Evolutionary conservation across 1,139 yeast species (phyloP).

Genomic region (Yamadazyma triangularis): DNA sequence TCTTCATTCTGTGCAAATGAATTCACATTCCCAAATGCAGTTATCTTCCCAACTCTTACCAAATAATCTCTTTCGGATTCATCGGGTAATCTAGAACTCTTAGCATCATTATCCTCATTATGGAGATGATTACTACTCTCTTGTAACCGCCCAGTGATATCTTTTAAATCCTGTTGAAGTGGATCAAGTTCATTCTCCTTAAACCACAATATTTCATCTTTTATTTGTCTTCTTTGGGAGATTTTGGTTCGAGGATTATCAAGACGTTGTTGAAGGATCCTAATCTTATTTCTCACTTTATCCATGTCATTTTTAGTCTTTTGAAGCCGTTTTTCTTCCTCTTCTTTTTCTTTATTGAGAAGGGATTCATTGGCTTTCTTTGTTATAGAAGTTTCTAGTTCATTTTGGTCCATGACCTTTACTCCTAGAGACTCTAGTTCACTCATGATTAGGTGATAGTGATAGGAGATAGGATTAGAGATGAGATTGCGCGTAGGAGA

Average conservation of each 20-base stretch:
- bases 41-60: conserved; percentile 84
- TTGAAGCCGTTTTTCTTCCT: conserved; percentile 69
- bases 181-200: conserved; percentile 50
- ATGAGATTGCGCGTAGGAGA: no score
- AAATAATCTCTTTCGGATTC: conserved; percentile 79
- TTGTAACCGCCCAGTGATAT: conserved; percentile 54
- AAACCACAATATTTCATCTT: conserved; percentile 53
- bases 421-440: conserved; percentile 26
- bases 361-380: conserved; percentile 63
- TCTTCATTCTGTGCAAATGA: conserved; percentile 46
- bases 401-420: conserved; percentile 67
- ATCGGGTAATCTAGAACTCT: conserved; percentile 41
- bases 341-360: conserved; percentile 58
- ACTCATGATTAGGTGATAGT: no score
- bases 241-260: conserved; percentile 56
- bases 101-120: conserved; percentile 3
- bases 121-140: conserved; percentile 21
- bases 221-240: conserved; percentile 55
- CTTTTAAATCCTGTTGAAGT: conserved; percentile 56
- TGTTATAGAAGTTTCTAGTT: conserved; percentile 68
- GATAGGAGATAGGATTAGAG: no score
- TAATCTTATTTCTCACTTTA: conserved; percentile 40
- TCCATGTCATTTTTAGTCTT: conserved; percentile 52
- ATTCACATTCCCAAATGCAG: conserved; percentile 81
- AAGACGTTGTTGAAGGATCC: conserved; percentile 45